A percentile compares a stretch with the other conserved stretches of the same genome.
Evolutionary conservation across 2,329 filamentous ascomycete genomes (phyloP).

Genomic region (Colletotrichum phormii): DNA sequence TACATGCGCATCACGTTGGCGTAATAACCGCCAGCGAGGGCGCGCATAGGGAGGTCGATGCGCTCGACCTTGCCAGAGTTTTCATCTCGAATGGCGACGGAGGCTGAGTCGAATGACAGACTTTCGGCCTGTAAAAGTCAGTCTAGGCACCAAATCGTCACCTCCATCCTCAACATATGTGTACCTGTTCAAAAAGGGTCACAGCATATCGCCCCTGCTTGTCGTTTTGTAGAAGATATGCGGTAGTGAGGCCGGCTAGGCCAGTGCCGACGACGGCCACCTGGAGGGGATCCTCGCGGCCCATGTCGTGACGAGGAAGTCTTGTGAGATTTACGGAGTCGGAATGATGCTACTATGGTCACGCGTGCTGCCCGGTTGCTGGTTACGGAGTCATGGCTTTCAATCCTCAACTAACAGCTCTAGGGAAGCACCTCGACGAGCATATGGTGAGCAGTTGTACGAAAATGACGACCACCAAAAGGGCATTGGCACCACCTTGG

Average conservation of each 20-base stretch:
- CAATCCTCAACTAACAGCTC: no score
- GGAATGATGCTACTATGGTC: not conserved
- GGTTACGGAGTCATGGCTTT: no score
- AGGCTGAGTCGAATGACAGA: conserved; percentile 53
- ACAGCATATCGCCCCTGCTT: conserved; percentile 44
- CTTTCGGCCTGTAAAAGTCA: conserved; percentile 42
- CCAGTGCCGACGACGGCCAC: conserved; percentile 53
- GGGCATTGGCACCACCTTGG: no score
- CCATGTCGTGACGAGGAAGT: not conserved
- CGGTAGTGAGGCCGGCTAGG: conserved; percentile 50
- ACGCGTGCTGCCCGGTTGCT: not conserved
- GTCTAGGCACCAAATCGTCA: not conserved
- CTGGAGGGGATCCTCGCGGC: conserved; percentile 8
- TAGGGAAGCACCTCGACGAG: no score
- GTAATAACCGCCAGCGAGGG: conserved; percentile 60
- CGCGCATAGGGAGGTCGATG: conserved; percentile 54
- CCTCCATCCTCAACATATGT: no score
- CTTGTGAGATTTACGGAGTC: not conserved
- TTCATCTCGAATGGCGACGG: conserved; percentile 49
- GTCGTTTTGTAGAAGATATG: conserved; percentile 49
- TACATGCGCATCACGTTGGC: conserved; percentile 67
- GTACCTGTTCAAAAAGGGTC: conserved; percentile 52
- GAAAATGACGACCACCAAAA: no score
- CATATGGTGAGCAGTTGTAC: no score
- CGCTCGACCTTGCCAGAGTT: conserved; percentile 46